These are phyloP conservation scores for Dioscorea cayenensis DNA, from an alignment of 116 monocot species.

Conservation along the genomic window DNA sequence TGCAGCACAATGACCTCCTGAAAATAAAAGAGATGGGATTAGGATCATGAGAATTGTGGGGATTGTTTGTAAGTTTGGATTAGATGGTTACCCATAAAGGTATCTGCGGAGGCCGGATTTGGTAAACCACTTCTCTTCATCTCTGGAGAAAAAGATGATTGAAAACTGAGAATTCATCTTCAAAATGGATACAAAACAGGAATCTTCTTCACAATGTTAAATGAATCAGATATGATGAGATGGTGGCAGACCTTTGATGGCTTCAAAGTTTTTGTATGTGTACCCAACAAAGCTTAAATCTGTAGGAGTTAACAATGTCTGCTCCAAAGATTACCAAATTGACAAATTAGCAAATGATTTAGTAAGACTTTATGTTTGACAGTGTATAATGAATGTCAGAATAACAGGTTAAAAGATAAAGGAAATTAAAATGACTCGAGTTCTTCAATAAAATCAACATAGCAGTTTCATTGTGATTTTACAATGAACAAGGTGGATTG, in stretches of 20 bases:
- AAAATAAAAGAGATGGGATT: background rate
- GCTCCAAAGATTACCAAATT: constrained; percentile 5
- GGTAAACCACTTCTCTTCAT: constrained; percentile 40
- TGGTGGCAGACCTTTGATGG: constrained; percentile 50
- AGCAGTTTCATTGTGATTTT: too few relatives aligned
- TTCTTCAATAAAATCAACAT: too few relatives aligned
- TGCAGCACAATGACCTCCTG: constrained; percentile 23
- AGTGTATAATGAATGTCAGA: too few relatives aligned
- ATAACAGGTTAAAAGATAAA: too few relatives aligned
- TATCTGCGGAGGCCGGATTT: constrained; percentile 30
- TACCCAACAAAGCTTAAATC: constrained; percentile 75
- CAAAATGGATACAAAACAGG: background rate
- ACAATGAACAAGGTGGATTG: too few relatives aligned
- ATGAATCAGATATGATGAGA: constrained; percentile 22
- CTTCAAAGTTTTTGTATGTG: constrained; percentile 81
- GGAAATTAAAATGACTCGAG: too few relatives aligned
- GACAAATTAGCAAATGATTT: constrained; percentile 6
- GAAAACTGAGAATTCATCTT: background rate
- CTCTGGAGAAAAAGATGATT: constrained; percentile 12
- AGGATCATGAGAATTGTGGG: background rate
- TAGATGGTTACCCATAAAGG: constrained; percentile 37
- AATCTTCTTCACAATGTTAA: background rate
- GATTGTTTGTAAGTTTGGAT: background rate
- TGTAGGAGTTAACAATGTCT: constrained; percentile 53
- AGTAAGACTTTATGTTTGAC: too few relatives aligned